Percentiles rank a stretch among this genome's conserved stretches.
Conservation (phyloP, 495 filamentous ascomycete species). For the Cercophora samala region DNA sequence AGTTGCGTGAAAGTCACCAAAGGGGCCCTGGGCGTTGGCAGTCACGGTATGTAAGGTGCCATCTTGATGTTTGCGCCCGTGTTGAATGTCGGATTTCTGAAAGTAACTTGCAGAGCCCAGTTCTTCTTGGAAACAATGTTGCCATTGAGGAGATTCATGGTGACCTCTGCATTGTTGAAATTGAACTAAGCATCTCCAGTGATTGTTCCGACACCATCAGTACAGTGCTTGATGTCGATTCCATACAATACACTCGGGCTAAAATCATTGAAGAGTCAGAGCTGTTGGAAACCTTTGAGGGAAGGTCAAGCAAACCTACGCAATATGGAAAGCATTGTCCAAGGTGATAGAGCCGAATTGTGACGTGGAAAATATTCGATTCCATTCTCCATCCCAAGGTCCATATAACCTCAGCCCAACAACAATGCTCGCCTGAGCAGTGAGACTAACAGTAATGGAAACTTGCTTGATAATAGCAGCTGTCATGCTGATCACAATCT, state of each 20-base stretch:
- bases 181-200: constrained; percentile 7
- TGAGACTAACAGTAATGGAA: background rate
- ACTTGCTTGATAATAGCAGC: background rate
- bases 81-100: constrained; percentile 4
- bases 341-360: background rate
- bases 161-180: constrained; percentile 5
- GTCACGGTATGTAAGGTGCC: background rate
- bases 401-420: background rate
- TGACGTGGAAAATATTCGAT: background rate
- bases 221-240: constrained; percentile 7
- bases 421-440: background rate
- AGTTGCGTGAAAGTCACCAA: background rate
- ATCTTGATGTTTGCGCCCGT: constrained; percentile 6
- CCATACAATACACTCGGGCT: constrained; percentile 8
- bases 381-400: background rate
- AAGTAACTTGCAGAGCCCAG: constrained; percentile 10
- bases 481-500: background rate
- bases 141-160: constrained; percentile 9
- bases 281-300: too few relatives aligned
- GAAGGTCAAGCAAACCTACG: too few relatives aligned
- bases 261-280: background rate
- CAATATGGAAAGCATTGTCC: too few relatives aligned
- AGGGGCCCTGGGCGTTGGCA: too few relatives aligned
- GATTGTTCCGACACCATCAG: background rate
- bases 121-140: constrained; percentile 12